These are phyloP conservation scores for Asparagopsis taxiformis DNA, from an alignment of 31 red algal species.

Conservation along the genomic window DNA sequence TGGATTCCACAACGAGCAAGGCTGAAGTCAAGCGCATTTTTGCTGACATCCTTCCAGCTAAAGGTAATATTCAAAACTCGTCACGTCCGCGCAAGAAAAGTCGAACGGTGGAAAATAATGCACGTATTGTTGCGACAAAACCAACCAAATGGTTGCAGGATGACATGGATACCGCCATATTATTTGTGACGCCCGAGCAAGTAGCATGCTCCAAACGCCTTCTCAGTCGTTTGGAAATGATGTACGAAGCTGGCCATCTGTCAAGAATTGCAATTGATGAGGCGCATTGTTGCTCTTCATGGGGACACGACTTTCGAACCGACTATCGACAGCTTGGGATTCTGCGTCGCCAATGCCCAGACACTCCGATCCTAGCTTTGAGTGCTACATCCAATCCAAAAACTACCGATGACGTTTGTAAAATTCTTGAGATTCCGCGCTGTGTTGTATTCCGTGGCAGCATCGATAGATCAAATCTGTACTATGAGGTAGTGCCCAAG, in stretches of 20 bases:
- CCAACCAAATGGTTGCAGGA: slow-evolving; percentile 4
- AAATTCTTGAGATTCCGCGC: slow-evolving; percentile 61
- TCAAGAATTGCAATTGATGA: slow-evolving; percentile 84
- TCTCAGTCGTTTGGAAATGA: slow-evolving; percentile 30
- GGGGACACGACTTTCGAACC: slow-evolving; percentile 97
- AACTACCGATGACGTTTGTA: slow-evolving; percentile 67
- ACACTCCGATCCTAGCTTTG: slow-evolving; percentile 79
- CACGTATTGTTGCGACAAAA: neutral
- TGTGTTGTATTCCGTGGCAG: slow-evolving; percentile 73
- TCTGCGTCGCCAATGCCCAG: slow-evolving; percentile 62
- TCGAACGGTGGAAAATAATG: neutral
- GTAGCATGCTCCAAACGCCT: slow-evolving; percentile 44
- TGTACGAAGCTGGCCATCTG: slow-evolving; percentile 40
- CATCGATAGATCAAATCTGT: slow-evolving; percentile 80
- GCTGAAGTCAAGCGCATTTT: no score
- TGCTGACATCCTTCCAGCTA: no score
- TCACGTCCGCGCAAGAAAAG: neutral
- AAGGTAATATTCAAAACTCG: no score
- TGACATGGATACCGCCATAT: slow-evolving; percentile 18
- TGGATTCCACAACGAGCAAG: slow-evolving; percentile 26
- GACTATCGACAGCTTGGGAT: slow-evolving; percentile 88
- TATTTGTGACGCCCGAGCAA: slow-evolving; percentile 91
- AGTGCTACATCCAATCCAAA: slow-evolving; percentile 73
- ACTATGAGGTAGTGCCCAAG: slow-evolving; percentile 76
- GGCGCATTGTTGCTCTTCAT: slow-evolving; percentile 86